Percentiles rank a stretch among this genome's conserved stretches.
Evolutionary conservation across 768 basidiomycete genomes (phyloP).

Genomic region (Termitomyces eurrhizus): DNA sequence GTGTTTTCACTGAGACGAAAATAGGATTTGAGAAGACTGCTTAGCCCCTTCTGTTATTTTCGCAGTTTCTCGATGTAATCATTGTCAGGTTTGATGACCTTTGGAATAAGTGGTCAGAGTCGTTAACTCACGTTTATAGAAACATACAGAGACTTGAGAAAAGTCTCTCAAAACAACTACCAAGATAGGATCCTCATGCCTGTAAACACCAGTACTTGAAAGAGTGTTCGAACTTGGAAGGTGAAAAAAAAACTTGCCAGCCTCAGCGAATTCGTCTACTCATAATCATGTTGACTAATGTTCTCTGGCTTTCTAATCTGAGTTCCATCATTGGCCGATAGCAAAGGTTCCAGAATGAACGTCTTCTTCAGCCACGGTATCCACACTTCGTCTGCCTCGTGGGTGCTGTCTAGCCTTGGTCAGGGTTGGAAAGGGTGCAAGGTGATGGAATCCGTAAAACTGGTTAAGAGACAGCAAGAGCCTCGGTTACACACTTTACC

Average conservation of each 20-base stretch:
- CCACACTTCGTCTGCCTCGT: background rate
- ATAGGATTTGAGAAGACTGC: background rate
- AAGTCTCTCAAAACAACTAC: background rate
- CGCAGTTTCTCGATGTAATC: background rate
- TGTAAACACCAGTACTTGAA: background rate
- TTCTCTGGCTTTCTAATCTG: too few relatives aligned
- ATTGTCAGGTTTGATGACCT: background rate
- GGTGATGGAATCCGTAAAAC: background rate
- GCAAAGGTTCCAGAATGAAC: background rate
- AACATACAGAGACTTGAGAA: too few relatives aligned
- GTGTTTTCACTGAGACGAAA: background rate
- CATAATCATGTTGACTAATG: background rate
- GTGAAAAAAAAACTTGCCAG: too few relatives aligned
- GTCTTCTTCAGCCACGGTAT: background rate
- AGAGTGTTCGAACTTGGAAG: background rate
- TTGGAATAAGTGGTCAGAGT: background rate
- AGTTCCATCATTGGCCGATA: background rate
- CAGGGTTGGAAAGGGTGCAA: background rate
- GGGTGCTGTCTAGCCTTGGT: background rate
- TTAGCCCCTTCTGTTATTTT: background rate
- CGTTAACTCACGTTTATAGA: background rate
- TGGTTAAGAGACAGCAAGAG: background rate
- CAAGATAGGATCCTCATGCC: background rate
- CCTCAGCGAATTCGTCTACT: too few relatives aligned
- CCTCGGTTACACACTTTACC: too few relatives aligned